These are phyloP conservation scores for Xeromyces bisporus DNA, from an alignment of 495 filamentous ascomycete species.

Conservation along the genomic window DNA sequence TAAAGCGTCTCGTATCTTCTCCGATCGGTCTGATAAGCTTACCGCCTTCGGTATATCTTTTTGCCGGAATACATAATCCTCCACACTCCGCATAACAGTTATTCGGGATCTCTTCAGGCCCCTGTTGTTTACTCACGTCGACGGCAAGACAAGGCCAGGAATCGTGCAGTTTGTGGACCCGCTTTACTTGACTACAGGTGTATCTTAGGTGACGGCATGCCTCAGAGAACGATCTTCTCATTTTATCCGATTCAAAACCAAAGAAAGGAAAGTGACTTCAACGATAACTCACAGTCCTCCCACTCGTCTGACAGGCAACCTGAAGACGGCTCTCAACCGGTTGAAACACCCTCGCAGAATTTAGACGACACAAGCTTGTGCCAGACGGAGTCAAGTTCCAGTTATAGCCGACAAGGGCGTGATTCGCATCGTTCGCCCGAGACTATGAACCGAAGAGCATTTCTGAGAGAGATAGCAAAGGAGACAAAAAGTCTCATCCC, in stretches of 20 bases:
- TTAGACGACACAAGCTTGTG: background rate
- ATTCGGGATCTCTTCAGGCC: background rate
- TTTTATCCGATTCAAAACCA: background rate
- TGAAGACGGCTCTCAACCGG: background rate
- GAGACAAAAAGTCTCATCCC: conserved; percentile 6
- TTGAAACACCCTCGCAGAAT: background rate
- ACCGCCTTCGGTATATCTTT: background rate
- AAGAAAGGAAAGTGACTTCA: background rate
- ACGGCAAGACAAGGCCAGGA: no score
- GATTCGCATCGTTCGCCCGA: background rate
- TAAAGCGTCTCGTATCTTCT: background rate
- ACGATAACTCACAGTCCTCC: background rate
- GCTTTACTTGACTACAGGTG: no score
- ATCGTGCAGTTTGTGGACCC: no score
- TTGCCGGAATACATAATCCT: no score
- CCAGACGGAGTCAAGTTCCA: background rate
- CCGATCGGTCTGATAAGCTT: background rate
- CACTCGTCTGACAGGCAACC: background rate
- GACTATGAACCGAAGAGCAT: background rate
- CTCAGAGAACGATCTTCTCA: background rate
- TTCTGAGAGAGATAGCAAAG: conserved; percentile 4
- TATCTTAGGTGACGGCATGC: background rate
- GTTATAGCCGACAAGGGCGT: background rate
- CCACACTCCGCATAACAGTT: no score
- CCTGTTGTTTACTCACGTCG: no score